A percentile compares a stretch with the other conserved stretches of the same genome.
phyloP scores from a whole-genome alignment of 2,329 filamentous ascomycete species.

The Grosmannia penicillata region DNA sequence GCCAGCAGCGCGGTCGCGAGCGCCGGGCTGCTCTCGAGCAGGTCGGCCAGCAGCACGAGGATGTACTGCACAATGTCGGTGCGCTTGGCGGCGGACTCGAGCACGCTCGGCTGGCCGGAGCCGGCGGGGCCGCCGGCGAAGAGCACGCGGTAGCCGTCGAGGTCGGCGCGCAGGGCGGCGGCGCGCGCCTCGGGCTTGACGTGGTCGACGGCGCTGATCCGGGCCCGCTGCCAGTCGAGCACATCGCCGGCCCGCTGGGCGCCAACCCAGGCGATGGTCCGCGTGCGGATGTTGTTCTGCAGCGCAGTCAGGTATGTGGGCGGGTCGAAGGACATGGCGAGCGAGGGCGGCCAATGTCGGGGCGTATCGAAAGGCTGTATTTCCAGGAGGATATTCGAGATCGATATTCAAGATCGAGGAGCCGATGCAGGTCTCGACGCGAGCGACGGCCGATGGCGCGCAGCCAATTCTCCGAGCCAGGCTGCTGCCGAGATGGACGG shows the following conservation, averaged over 20 bases:
- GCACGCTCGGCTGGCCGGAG: slow-evolving; percentile 52
- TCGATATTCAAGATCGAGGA: no score
- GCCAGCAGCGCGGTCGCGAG: slow-evolving; percentile 67
- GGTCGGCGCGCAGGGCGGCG: slow-evolving; percentile 65
- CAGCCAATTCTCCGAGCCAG: background rate
- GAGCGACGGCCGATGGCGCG: no score
- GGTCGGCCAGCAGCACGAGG: slow-evolving; percentile 72
- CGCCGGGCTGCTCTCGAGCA: slow-evolving; percentile 58
- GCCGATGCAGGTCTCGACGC: no score
- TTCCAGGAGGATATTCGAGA: no score
- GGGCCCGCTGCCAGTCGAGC: slow-evolving; percentile 83
- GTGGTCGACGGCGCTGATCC: slow-evolving; percentile 94
- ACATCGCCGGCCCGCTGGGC: slow-evolving; percentile 87
- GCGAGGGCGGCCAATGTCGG: background rate
- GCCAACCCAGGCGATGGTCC: slow-evolving; percentile 95
- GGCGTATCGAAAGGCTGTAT: no score
- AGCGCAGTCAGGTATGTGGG: slow-evolving; percentile 74
- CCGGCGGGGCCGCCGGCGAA: slow-evolving; percentile 81
- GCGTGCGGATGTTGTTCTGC: slow-evolving; percentile 91
- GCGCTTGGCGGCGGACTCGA: slow-evolving; percentile 74
- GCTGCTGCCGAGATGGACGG: background rate
- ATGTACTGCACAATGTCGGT: slow-evolving; percentile 91
- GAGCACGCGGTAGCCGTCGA: slow-evolving; percentile 65
- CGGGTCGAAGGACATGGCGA: slow-evolving; percentile 73
- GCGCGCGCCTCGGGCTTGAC: slow-evolving; percentile 82